Evolutionary conservation across 768 basidiomycete genomes (phyloP), one percentile per base, ranked within the genome.

Genomic region (Tephrocybe sp.): DNA sequence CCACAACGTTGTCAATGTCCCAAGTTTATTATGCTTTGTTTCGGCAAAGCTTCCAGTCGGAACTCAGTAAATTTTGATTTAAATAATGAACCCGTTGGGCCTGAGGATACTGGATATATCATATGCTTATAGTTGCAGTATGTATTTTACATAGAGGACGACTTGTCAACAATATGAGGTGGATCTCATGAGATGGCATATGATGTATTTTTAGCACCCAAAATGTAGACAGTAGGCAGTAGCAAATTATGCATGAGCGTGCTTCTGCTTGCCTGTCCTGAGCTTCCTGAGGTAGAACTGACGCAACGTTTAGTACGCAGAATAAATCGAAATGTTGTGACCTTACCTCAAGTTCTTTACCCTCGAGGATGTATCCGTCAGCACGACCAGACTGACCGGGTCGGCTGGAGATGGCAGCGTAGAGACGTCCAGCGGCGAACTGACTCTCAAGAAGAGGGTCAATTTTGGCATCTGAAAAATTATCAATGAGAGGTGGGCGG

Each of bases 291-390:
- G 72, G 78, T 95, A 97, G 77, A 97, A 97, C 91, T 94, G 58
- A 10, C 57, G 2, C 4, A 60, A 19, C 53, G 24, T 3, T 64
- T 57, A 63, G 53, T 66, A 59, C 42, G 45, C 40, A 42, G 50
- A 46, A 50, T 31, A 24, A 34, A 24, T 13, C 3, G 33, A 4
- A 40, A 55, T 2, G 21, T 9, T 27, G 9, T 39, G 52, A 38
- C 65, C 79, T 43, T 57, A 95, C 93, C 82, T 98, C 94, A 48
- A 98, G 85, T 70, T 99, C 97, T 75, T 91, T 94, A 65, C 97
- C 97, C 78, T 99, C 97, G 46, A 99, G 83, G 56, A 99, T 77
- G 74, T 98, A 97, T 45, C 97, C 97, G 69, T 99, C 97, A 49
- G 88, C 85, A 58, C 97, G 93, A 23, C 97, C 97, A 48, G 84